Evolutionary conservation across 192 early-diverging fungal species (phyloP).

Genomic region (Linnemannia elongata): DNA sequence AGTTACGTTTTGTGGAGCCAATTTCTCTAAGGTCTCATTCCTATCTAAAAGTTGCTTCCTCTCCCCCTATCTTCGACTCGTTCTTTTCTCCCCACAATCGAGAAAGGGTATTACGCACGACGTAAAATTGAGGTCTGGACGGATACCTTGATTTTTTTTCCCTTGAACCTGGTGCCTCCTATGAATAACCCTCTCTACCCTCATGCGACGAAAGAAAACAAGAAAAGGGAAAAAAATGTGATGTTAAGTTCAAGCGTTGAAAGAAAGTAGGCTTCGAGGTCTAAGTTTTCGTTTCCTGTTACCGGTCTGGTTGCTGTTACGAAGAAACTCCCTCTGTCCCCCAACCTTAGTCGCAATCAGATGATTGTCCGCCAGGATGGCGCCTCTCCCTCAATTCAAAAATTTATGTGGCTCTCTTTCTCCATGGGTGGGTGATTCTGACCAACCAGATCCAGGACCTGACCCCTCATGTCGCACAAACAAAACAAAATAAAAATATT

Average conservation of each 20-base stretch:
- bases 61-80: no score
- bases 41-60: no score
- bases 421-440: not conserved
- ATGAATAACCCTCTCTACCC: no score
- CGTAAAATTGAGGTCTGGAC: no score
- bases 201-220: no score
- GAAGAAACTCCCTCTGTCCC: not conserved
- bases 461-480: not conserved
- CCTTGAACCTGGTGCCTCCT: no score
- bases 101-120: no score
- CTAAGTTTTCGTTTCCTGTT: not conserved
- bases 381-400: not conserved
- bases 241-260: no score
- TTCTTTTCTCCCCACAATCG: no score
- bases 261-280: no score
- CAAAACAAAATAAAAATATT: not conserved
- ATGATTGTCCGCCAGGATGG: conserved; percentile 1
- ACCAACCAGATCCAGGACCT: conserved; percentile 4
- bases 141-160: no score
- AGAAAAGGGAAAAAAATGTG: no score
- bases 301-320: not conserved
- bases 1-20: not conserved
- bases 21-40: not conserved
- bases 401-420: conserved; percentile 1
- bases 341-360: not conserved